A percentile compares a stretch with the other conserved stretches of the same genome.
Conservation (phyloP, 306 rosid species). For the Inga oerstediana region DNA sequence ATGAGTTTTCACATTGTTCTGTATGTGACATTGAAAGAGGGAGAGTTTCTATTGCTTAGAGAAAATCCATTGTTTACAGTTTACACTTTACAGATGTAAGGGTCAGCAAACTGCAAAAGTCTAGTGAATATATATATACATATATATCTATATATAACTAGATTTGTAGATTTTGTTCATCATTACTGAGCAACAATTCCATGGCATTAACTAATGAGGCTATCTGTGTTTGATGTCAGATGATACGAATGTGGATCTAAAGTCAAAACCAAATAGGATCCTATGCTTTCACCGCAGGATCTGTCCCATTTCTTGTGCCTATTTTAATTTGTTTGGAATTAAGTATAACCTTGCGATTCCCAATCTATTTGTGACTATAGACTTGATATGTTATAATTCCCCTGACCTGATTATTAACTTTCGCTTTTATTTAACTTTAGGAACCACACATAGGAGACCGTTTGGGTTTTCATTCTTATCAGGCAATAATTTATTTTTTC, state of each 20-base stretch:
- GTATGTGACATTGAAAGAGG: not conserved
- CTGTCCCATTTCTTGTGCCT: slow-evolving; percentile 10
- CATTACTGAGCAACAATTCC: not conserved
- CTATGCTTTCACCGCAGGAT: slow-evolving; percentile 12
- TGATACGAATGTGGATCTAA: not conserved
- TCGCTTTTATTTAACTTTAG: not conserved
- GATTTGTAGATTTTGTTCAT: not conserved
- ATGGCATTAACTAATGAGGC: too few species aligned
- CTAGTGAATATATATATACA: too few species aligned
- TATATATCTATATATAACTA: too few species aligned
- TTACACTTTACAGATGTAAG: too few species aligned
- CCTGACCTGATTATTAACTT: not conserved
- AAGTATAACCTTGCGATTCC: too few species aligned
- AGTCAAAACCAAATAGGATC: not conserved
- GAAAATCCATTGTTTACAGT: too few species aligned
- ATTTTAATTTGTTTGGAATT: too few species aligned
- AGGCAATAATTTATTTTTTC: not conserved
- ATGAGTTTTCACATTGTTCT: slow-evolving; percentile 12
- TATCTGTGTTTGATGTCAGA: not conserved
- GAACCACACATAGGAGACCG: not conserved
- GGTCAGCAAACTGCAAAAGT: too few species aligned
- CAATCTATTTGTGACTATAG: too few species aligned
- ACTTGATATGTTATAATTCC: not conserved
- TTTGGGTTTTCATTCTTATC: slow-evolving; percentile 21
- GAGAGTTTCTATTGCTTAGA: not conserved